Conservation (phyloP, 2,329 filamentous ascomycete genomes). For the Ophiocordyceps polyrhachis-furcata region DNA sequence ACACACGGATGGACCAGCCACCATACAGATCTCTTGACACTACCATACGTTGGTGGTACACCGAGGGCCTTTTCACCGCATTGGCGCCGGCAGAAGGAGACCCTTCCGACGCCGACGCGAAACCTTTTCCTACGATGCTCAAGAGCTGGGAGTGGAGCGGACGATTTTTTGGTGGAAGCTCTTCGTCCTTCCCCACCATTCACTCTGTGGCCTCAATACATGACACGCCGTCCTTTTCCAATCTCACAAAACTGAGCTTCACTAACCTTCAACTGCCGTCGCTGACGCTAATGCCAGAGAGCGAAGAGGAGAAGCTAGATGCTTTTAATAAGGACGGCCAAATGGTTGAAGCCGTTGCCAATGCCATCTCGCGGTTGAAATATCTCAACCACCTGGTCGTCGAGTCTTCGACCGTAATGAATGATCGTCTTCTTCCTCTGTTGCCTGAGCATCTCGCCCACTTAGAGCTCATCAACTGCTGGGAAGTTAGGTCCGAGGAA, state of each 20-base stretch:
- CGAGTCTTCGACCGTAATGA: slow-evolving; percentile 55
- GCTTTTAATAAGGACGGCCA: slow-evolving; percentile 22
- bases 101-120: slow-evolving; percentile 12
- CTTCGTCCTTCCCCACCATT: slow-evolving; percentile 18
- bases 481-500: slow-evolving; percentile 49
- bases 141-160: slow-evolving; percentile 44
- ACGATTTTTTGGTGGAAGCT: slow-evolving; percentile 26
- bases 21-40: slow-evolving; percentile 42
- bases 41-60: slow-evolving; percentile 50
- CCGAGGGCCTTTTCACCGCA: slow-evolving; percentile 42
- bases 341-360: slow-evolving; percentile 17
- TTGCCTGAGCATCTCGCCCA: slow-evolving; percentile 48
- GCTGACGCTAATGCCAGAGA: slow-evolving; percentile 14
- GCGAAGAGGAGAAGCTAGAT: slow-evolving; percentile 12
- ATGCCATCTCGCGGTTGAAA: slow-evolving; percentile 28
- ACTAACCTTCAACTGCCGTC: slow-evolving; percentile 44
- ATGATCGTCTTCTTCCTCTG: slow-evolving; percentile 45
- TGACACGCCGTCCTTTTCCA: slow-evolving; percentile 32
- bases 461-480: slow-evolving; percentile 64
- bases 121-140: slow-evolving; percentile 17
- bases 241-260: slow-evolving; percentile 36
- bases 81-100: slow-evolving; percentile 32
- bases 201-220: slow-evolving; percentile 35
- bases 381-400: slow-evolving; percentile 50
- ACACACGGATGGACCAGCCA: slow-evolving; percentile 48